These are phyloP conservation scores for Stephania yunnanensis DNA, from an alignment of 164 flowering plant genomes.

Conservation along the genomic window DNA sequence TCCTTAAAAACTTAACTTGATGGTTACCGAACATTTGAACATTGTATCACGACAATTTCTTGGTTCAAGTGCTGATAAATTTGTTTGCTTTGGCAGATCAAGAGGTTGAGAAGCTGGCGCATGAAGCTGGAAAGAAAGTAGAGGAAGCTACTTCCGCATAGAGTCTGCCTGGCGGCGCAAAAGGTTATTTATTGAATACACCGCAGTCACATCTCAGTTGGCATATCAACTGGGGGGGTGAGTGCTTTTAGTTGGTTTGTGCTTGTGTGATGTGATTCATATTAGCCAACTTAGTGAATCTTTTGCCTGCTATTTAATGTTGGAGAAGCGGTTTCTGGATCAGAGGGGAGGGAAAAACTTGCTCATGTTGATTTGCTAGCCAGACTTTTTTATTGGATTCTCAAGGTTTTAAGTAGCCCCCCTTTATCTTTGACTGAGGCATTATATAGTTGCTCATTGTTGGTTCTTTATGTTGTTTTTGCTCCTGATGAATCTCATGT, in stretches of 20 bases:
- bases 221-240: constrained; percentile 1
- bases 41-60: too few relatives aligned
- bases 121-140: constrained; percentile 22
- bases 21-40: too few relatives aligned
- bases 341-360: background rate
- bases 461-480: too few relatives aligned
- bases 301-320: background rate
- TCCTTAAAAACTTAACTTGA: too few relatives aligned
- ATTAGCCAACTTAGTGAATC: background rate
- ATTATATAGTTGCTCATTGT: background rate
- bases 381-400: background rate
- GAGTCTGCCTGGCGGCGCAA: background rate
- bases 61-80: too few relatives aligned
- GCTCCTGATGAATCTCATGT: too few relatives aligned
- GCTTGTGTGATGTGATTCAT: background rate
- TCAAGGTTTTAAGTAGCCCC: background rate
- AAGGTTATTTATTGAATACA: background rate
- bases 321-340: background rate
- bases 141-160: constrained; percentile 16
- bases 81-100: constrained; percentile 17
- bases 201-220: background rate
- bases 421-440: background rate
- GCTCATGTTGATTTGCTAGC: background rate
- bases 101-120: constrained; percentile 36
- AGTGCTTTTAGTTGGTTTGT: background rate